Conservation (phyloP, 2,329 filamentous ascomycete genomes). For the Thelonectria blattea region DNA sequence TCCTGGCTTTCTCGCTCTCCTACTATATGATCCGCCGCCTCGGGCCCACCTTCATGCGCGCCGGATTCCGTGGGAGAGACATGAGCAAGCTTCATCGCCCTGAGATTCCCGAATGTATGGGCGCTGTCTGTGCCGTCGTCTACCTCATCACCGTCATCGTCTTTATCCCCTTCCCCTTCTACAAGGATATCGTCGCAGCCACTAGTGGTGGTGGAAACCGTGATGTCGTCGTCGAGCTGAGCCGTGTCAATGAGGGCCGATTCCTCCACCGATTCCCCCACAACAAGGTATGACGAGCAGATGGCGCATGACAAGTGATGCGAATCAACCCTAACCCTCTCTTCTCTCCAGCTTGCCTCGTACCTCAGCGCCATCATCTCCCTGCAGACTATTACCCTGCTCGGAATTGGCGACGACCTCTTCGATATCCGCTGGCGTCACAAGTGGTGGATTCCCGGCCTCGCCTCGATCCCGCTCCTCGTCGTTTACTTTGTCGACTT, state of each 20-base stretch:
- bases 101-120: slow-evolving; percentile 96
- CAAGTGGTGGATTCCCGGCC: slow-evolving; percentile 96
- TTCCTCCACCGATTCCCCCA: slow-evolving; percentile 93
- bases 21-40: slow-evolving; percentile 94
- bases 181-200: slow-evolving; percentile 95
- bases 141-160: slow-evolving; percentile 88
- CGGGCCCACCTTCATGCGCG: slow-evolving; percentile 84
- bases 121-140: slow-evolving; percentile 88
- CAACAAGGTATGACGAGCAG: slow-evolving; percentile 70
- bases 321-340: not conserved
- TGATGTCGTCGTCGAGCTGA: slow-evolving; percentile 78
- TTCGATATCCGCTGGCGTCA: slow-evolving; percentile 99
- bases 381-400: slow-evolving; percentile 85
- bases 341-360: slow-evolving; percentile 73
- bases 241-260: slow-evolving; percentile 79
- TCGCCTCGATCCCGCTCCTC: slow-evolving; percentile 90
- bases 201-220: slow-evolving; percentile 93
- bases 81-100: slow-evolving; percentile 72
- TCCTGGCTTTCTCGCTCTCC: slow-evolving; percentile 79
- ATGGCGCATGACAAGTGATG: not conserved
- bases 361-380: slow-evolving; percentile 95
- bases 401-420: slow-evolving; percentile 93
- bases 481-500: slow-evolving; percentile 99
- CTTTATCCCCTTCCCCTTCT: slow-evolving; percentile 97
- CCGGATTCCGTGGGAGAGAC: slow-evolving; percentile 88